Conservation (phyloP, 305 asterid genomes). For the Solanum chacoense region DNA sequence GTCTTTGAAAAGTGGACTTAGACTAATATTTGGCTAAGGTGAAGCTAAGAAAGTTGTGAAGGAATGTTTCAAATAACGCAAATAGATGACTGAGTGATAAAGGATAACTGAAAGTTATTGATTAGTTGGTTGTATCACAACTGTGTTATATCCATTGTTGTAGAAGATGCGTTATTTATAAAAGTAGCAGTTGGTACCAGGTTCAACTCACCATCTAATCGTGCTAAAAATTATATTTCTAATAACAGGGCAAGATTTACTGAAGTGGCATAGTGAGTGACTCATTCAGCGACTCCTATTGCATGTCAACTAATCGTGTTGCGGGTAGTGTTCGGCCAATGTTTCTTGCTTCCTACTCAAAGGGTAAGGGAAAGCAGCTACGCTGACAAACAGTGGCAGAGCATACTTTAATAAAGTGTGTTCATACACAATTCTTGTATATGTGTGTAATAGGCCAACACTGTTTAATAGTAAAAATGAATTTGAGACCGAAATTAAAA, state of each 20-base stretch:
- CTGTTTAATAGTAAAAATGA: neutral
- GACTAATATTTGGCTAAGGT: neutral
- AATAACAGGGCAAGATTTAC: neutral
- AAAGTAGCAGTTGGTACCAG: neutral
- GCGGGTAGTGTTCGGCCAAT: neutral
- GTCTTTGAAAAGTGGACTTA: neutral
- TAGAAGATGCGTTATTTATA: neutral
- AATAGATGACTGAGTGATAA: neutral
- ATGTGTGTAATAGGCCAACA: neutral
- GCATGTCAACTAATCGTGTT: neutral
- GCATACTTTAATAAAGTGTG: neutral
- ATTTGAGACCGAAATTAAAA: neutral
- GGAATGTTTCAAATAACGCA: neutral
- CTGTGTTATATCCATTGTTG: neutral
- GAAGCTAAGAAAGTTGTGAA: neutral
- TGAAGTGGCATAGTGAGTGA: neutral
- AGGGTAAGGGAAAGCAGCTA: neutral
- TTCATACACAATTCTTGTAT: neutral
- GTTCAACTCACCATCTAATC: neutral
- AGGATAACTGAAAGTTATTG: neutral
- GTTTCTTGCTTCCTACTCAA: neutral
- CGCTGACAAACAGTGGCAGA: neutral
- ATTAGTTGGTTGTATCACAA: neutral
- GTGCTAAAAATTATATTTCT: neutral
- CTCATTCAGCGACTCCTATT: neutral